A percentile compares a stretch with the other conserved stretches of the same genome.
These are phyloP conservation scores for Saccharomyces uvarum DNA, from an alignment of 1,139 yeast species.

Conservation along the genomic window DNA sequence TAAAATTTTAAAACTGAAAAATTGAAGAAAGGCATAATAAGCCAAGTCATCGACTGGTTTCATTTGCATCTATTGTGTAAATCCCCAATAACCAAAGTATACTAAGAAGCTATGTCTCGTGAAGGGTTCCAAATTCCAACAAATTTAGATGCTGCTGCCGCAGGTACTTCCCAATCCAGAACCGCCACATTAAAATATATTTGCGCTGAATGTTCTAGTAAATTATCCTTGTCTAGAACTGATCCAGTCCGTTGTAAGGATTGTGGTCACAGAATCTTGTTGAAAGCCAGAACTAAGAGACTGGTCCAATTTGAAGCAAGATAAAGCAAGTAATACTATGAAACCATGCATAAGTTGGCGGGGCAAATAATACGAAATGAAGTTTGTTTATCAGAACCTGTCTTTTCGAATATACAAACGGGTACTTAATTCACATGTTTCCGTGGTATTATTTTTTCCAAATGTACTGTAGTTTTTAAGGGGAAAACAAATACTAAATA, in stretches of 20 bases:
- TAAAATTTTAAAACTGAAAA: background rate
- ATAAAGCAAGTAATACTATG: conserved; percentile 24
- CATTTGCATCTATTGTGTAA: background rate
- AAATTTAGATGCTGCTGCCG: conserved; percentile 63
- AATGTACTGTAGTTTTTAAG: background rate
- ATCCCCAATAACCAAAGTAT: background rate
- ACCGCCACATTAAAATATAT: conserved; percentile 85
- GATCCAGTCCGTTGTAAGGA: conserved; percentile 98
- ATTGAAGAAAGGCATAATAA: background rate
- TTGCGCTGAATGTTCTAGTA: conserved; percentile 94
- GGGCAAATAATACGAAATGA: background rate
- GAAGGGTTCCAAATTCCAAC: conserved; percentile 93
- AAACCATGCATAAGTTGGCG: background rate
- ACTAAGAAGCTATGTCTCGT: conserved; percentile 47
- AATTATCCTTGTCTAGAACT: conserved; percentile 78
- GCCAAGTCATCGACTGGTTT: background rate
- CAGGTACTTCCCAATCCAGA: conserved; percentile 60
- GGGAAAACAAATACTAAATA: background rate
- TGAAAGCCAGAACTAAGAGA: conserved; percentile 94
- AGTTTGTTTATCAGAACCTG: background rate
- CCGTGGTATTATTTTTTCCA: background rate
- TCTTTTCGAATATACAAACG: background rate
- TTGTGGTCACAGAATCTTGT: conserved; percentile 95
- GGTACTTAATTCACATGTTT: background rate
- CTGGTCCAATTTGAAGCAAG: conserved; percentile 79